A percentile compares a stretch with the other conserved stretches of the same genome.
phyloP scores from a whole-genome alignment of 495 filamentous ascomycete species.

The Zalerion maritima region DNA sequence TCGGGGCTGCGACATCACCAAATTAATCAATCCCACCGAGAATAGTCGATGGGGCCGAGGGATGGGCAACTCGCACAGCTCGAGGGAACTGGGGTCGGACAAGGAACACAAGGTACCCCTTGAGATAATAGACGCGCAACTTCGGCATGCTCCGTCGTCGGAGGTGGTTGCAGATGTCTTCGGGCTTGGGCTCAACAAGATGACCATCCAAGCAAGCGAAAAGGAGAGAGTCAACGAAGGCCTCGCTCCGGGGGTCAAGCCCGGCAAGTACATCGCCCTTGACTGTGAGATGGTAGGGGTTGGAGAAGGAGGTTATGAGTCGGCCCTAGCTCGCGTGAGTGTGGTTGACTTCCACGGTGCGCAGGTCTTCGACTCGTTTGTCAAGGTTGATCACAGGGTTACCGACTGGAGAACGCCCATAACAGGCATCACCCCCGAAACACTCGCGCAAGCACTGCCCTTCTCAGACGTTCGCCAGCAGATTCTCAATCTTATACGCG shows the following conservation, averaged over 20 bases:
- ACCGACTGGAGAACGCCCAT: conserved; percentile 83
- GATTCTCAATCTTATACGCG: conserved; percentile 56
- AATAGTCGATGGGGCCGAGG: conserved; percentile 28
- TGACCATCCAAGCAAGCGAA: conserved; percentile 10
- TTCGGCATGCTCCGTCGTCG: conserved; percentile 47
- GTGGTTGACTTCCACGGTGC: conserved; percentile 85
- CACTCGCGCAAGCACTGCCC: conserved; percentile 50
- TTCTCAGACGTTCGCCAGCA: conserved; percentile 63
- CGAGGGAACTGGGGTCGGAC: too few relatives aligned
- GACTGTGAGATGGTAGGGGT: conserved; percentile 99
- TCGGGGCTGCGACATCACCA: conserved; percentile 15
- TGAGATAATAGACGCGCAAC: conserved; percentile 35
- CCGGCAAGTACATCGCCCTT: conserved; percentile 79
- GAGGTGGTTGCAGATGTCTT: conserved; percentile 49
- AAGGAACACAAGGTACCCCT: too few relatives aligned
- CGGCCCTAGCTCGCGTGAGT: conserved; percentile 66
- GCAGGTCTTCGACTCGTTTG: conserved; percentile 83
- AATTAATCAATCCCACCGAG: conserved; percentile 20
- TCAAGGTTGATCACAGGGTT: conserved; percentile 58
- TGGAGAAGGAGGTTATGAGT: conserved; percentile 51
- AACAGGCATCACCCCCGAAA: conserved; percentile 57
- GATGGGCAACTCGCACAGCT: too few relatives aligned
- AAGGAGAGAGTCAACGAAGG: conserved; percentile 34
- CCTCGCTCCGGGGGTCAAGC: conserved; percentile 29
- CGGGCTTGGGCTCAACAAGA: conserved; percentile 23